A percentile compares a stretch with the other conserved stretches of the same genome.
These are phyloP conservation scores for Bassia scoparia DNA, from an alignment of 148 eudicot species.

Conservation along the genomic window DNA sequence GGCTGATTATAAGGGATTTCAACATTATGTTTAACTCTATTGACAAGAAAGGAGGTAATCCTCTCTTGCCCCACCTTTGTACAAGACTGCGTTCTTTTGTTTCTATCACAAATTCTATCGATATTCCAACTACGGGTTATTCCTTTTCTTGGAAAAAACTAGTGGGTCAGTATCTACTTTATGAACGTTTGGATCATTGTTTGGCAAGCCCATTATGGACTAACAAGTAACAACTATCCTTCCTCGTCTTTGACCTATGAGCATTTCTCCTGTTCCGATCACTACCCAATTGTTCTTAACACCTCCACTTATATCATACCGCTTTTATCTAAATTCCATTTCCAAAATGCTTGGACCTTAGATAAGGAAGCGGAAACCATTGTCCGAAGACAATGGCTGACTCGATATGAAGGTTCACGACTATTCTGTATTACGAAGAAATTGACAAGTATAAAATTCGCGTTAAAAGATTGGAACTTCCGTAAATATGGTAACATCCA, in stretches of 20 bases:
- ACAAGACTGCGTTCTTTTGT: too few species aligned
- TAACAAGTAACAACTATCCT: background rate
- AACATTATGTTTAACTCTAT: background rate
- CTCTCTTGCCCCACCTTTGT: background rate
- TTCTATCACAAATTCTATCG: background rate
- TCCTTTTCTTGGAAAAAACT: background rate
- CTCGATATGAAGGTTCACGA: too few species aligned
- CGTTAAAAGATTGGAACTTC: background rate
- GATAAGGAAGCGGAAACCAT: too few species aligned
- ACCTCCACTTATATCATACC: background rate
- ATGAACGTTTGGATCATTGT: background rate
- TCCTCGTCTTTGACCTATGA: background rate
- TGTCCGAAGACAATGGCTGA: too few species aligned
- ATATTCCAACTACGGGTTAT: background rate
- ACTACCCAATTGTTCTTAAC: background rate
- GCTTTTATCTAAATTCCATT: background rate
- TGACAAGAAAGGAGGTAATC: background rate
- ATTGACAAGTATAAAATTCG: background rate
- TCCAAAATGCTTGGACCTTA: too few species aligned
- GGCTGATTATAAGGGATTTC: background rate
- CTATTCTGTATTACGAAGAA: too few species aligned
- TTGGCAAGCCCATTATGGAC: background rate
- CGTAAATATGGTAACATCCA: background rate
- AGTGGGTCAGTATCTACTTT: background rate
- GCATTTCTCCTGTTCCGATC: background rate